Base-by-base conservation (phyloP, 345 rosid species). In the Euclidium syriacum region DNA sequence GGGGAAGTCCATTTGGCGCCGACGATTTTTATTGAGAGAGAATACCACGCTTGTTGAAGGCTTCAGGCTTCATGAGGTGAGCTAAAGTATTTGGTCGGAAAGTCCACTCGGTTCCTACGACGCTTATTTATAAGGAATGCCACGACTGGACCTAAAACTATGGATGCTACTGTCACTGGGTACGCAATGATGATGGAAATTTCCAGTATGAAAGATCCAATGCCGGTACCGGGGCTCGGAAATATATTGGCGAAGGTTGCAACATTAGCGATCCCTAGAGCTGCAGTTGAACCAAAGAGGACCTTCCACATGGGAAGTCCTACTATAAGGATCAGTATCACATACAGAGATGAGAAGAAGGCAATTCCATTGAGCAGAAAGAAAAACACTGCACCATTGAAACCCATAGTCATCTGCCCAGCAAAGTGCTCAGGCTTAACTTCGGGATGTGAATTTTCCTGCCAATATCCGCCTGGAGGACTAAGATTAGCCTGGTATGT, bases 401-500 rank as follows among this genome's bases (percentile, higher is more conserved):
- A 10, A 6, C 7, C 2, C 71, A 73, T 38, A 0, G 34, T 73
- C 57, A 73, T 50, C 49, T 55, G 1, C 38, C 73, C 70, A 14
- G 66, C 77, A 0, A 3, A 0, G 41, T 48, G 62, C 15, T 3
- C 24, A 20, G 14, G n/a, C 8, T 53, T 19, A 26, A 46, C 48
- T 3, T 14, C 50, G 4, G 17, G n/a, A 4, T 16, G 25, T 17
- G 50, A 26, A 50, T 47, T 19, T 0, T 64, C 77, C 35, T 69
- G 55, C 79, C 73, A 51, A 22, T 9, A 60, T 1, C 82, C 77
- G 0, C 73, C 73, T 0, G 75, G 73, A 30, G 75, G 81, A 30
- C 67, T 66, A 2, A 77, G 48, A 11, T 40, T 64, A 8, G 75
- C 75, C 3, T 78, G 75, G 65, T 75, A 75, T 3, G 82, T 72